Evolutionary conservation across 345 rosid genomes (phyloP).

Genomic region (Hibiscus mutabilis): DNA sequence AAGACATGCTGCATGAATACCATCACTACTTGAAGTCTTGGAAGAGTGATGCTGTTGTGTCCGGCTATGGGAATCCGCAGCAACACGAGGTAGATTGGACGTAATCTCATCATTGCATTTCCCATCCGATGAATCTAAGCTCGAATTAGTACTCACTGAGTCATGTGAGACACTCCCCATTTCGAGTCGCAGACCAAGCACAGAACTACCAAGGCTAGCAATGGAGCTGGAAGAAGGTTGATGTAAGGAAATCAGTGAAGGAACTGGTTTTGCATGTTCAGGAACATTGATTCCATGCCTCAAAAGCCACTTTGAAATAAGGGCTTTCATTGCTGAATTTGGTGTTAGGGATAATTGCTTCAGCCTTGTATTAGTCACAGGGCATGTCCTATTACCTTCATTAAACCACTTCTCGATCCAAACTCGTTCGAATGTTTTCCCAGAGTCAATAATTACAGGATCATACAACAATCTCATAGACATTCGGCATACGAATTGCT

Average conservation of each 20-base stretch:
- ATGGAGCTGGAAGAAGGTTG: constrained; percentile 18
- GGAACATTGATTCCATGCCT: constrained; percentile 20
- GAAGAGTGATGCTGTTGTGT: neutral
- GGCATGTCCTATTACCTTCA: constrained; percentile 29
- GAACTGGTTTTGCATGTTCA: neutral
- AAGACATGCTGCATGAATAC: constrained; percentile 10
- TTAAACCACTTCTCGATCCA: constrained; percentile 42
- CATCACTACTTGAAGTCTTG: neutral
- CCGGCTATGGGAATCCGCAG: constrained; percentile 3
- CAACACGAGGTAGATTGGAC: constrained; percentile 3
- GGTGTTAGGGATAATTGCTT: constrained; percentile 22
- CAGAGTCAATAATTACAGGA: constrained; percentile 35
- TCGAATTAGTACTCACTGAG: constrained; percentile 17
- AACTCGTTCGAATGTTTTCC: constrained; percentile 32
- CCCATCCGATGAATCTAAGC: neutral
- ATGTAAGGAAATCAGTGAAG: constrained; percentile 3
- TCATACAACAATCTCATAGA: constrained; percentile 34
- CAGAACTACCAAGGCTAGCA: constrained; percentile 35
- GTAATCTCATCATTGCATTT: neutral
- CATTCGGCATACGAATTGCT: constrained; percentile 28
- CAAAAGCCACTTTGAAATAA: constrained; percentile 29
- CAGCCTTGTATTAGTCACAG: constrained; percentile 23
- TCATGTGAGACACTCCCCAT: constrained; percentile 19
- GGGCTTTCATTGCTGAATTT: constrained; percentile 21
- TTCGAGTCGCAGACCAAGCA: constrained; percentile 21